Conservation (phyloP, 1,284 basidiomycete species). For the Cryptococcus sp. region DNA sequence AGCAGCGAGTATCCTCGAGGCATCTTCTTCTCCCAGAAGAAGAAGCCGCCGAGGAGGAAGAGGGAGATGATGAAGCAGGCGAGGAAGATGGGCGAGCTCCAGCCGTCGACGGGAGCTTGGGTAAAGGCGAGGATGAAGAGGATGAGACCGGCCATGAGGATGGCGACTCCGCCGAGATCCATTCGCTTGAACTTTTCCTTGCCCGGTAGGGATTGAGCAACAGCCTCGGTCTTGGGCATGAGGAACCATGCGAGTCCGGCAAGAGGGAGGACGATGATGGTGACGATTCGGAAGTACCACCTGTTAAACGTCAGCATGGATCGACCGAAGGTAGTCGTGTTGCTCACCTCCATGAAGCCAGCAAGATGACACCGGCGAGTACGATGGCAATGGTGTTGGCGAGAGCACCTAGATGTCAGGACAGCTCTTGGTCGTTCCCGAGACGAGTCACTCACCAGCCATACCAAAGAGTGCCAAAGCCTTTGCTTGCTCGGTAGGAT, state of each 20-base stretch:
- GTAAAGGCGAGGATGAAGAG: constrained; percentile 45
- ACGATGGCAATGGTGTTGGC: constrained; percentile 31
- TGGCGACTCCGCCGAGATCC: constrained; percentile 39
- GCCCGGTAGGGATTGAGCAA: constrained; percentile 33
- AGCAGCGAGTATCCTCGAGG: constrained; percentile 38
- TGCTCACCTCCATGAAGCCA: constrained; percentile 37
- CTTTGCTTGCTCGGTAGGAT: constrained; percentile 34
- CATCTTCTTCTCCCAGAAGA: constrained; percentile 42
- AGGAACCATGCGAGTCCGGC: constrained; percentile 32
- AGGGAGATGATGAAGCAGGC: constrained; percentile 53
- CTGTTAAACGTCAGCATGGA: background rate
- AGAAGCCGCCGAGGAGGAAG: constrained; percentile 56
- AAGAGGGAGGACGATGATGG: constrained; percentile 36
- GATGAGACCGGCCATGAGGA: constrained; percentile 33
- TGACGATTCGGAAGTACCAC: constrained; percentile 45
- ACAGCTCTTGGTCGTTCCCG: background rate
- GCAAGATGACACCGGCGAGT: constrained; percentile 41
- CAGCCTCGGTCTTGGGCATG: constrained; percentile 38
- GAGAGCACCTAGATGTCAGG: constrained; percentile 17
- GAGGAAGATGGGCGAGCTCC: constrained; percentile 40
- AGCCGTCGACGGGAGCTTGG: constrained; percentile 36
- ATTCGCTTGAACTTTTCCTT: constrained; percentile 42
- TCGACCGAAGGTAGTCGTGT: constrained; percentile 1
- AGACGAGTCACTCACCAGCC: constrained; percentile 30
- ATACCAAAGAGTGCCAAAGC: constrained; percentile 43